Evolutionary conservation across 306 rosid genomes (phyloP).

Genomic region (Parietaria judaica): DNA sequence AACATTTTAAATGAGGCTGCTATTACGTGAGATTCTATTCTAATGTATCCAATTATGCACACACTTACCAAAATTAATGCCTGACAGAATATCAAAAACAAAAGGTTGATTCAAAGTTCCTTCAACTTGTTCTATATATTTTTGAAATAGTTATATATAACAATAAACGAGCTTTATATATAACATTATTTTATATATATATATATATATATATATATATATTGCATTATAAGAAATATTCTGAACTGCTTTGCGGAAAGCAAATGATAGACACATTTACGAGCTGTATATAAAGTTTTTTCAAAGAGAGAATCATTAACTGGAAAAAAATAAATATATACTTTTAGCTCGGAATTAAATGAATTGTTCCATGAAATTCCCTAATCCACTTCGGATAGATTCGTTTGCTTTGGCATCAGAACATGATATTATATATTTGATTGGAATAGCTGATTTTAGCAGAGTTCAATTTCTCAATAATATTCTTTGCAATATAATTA

Average conservation of each 20-base stretch:
- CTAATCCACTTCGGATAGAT: slow-evolving; percentile 36
- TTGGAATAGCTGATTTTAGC: neutral
- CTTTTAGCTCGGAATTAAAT: slow-evolving; percentile 12
- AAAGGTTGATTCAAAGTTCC: slow-evolving; percentile 25
- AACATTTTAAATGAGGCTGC: slow-evolving; percentile 14
- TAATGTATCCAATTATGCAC: slow-evolving; percentile 29
- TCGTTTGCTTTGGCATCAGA: slow-evolving; percentile 29
- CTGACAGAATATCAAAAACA: slow-evolving; percentile 21
- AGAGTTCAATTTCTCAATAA: slow-evolving; percentile 3
- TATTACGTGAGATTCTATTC: slow-evolving; percentile 30
- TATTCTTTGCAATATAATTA: neutral
- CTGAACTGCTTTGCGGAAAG: slow-evolving; percentile 59
- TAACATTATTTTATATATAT: neutral
- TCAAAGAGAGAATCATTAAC: slow-evolving; percentile 47
- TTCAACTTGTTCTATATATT: slow-evolving; percentile 31
- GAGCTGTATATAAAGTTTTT: slow-evolving; percentile 41
- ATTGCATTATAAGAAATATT: slow-evolving; percentile 48
- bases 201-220: slow-evolving; percentile 2
- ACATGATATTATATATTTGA: too few species aligned
- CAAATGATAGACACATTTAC: slow-evolving; percentile 43
- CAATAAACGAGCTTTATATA: neutral
- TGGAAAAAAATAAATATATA: slow-evolving; percentile 7
- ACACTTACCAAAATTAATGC: slow-evolving; percentile 15
- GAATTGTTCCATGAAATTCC: slow-evolving; percentile 45
- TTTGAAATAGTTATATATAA: neutral